Base-by-base conservation (phyloP, 2,329 filamentous ascomycete genomes). In the Aspergillus sp. region DNA sequence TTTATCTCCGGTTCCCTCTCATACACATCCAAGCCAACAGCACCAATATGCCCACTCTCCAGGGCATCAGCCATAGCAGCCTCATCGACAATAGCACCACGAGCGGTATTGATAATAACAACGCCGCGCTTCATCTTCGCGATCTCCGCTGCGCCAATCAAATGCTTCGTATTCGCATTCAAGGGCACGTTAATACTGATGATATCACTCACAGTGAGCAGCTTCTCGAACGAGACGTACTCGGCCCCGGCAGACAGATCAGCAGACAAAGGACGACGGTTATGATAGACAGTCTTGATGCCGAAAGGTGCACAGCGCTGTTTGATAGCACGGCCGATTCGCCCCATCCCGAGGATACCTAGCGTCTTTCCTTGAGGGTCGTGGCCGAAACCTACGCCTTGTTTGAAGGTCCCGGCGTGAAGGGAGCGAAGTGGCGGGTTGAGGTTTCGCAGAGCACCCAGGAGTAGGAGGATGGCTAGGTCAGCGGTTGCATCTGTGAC, bases 401-500 rank as follows among this genome's bases (percentile, higher is more conserved):
- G 13, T n/a, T 53, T 53, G 25, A 49, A 54, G 32, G 19, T 11
- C 15, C 25, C 13, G 2, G 44, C 39, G 17, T 13, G 11, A 1
- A 36, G n/a, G 25, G 38, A 17, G 13, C 17, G 11, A 11, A 58
- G 5, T 3, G 39, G 19, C 1, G 25, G 25, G 15, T 25, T 54
- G 4, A 17, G 25, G 7, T 88, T 86, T 52, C 90, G 82, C 58
- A 93, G 79, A 17, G 89, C 87, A 17, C 90, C 90, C 48, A 94
- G 79, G 61, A 92, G 85, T 3, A 93, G 82, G 72, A 90, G 93
- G 62, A 93, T 84, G 64, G 83, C 87, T 7, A 86, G 81, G 75
- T 93, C 90, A 59, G 90, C 90, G 0, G 90, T 93, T 32, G 89
- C 85, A 72, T 92, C 88, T 72, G 92, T 87, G 30, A 90, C 88